phyloP scores from a whole-genome alignment of 176 grass and related monocot species.

The Zoysia japonica region DNA sequence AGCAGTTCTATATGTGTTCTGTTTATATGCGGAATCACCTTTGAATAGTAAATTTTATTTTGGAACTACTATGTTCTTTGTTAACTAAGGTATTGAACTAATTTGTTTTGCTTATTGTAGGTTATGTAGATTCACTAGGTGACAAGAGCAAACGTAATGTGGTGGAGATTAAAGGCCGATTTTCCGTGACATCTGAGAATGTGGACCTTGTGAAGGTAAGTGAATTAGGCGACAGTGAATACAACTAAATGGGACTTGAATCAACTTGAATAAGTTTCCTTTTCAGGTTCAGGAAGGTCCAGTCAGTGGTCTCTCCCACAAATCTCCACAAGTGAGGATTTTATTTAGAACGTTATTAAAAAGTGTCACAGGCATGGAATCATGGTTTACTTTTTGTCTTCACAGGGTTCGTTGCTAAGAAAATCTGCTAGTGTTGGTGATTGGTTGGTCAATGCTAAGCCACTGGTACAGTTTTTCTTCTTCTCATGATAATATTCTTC shows the following conservation, averaged over 20 bases:
- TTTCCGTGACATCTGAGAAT: conserved; percentile 99
- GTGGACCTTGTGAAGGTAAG: conserved; percentile 95
- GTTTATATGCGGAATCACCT: neutral
- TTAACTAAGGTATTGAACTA: conserved; percentile 20
- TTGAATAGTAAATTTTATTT: neutral
- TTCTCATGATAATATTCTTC: neutral
- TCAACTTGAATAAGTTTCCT: conserved; percentile 3
- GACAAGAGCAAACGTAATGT: conserved; percentile 89
- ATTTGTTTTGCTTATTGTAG: conserved; percentile 54
- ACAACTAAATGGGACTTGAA: conserved; percentile 13
- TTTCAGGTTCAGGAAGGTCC: conserved; percentile 73
- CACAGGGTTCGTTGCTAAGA: conserved; percentile 69
- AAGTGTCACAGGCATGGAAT: neutral
- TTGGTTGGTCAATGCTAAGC: conserved; percentile 66
- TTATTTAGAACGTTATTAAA: conserved; percentile 27
- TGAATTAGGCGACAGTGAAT: conserved; percentile 23
- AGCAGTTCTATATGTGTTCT: conserved; percentile 17
- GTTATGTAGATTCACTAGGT: conserved; percentile 85
- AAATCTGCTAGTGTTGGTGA: conserved; percentile 99
- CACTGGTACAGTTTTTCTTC: conserved; percentile 59
- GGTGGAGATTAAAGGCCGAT: conserved; percentile 97
- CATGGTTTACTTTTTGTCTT: conserved; percentile 34
- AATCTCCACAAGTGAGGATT: conserved; percentile 65
- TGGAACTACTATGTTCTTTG: conserved; percentile 6
- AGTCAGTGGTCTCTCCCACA: conserved; percentile 54